Conservation (phyloP, 768 basidiomycete species). For the Clathrus columnatus region DNA sequence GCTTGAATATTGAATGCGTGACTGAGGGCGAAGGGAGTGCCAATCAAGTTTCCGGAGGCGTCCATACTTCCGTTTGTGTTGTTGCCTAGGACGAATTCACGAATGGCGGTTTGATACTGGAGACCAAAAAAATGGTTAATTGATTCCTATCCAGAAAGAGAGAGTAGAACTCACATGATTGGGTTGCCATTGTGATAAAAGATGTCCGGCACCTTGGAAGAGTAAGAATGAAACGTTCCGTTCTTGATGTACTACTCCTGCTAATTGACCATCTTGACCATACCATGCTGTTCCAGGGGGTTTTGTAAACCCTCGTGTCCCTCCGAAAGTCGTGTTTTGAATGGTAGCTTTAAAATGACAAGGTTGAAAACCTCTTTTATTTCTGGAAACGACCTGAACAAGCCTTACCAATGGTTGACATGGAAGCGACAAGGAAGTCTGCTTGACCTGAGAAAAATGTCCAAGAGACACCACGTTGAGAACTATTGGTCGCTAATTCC, state of each 20-base stretch:
- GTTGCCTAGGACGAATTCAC: conserved; percentile 10
- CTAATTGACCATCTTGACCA: conserved; percentile 9
- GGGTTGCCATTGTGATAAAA: conserved; percentile 13
- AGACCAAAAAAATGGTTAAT: not conserved
- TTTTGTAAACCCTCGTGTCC: conserved; percentile 12
- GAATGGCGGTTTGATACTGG: conserved; percentile 5
- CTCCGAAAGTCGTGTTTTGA: conserved; percentile 14
- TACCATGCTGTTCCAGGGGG: conserved; percentile 5
- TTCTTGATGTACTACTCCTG: conserved; percentile 12
- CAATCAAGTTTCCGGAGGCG: conserved; percentile 3
- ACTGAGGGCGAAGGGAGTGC: not conserved
- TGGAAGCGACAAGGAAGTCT: conserved; percentile 5
- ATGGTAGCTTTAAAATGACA: not conserved
- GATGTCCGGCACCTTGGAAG: conserved; percentile 12
- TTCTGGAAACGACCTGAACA: not conserved
- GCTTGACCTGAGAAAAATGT: conserved; percentile 8
- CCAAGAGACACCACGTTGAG: not conserved
- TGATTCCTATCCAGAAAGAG: not conserved
- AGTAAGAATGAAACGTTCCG: conserved; percentile 11
- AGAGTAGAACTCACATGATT: not conserved
- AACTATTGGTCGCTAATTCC: conserved; percentile 4
- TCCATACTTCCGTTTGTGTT: conserved; percentile 7
- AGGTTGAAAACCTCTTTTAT: no score
- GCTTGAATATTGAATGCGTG: not conserved
- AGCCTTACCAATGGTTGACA: not conserved